phyloP scores from a whole-genome alignment of 768 basidiomycete genomes.

The Auricularia sp. region DNA sequence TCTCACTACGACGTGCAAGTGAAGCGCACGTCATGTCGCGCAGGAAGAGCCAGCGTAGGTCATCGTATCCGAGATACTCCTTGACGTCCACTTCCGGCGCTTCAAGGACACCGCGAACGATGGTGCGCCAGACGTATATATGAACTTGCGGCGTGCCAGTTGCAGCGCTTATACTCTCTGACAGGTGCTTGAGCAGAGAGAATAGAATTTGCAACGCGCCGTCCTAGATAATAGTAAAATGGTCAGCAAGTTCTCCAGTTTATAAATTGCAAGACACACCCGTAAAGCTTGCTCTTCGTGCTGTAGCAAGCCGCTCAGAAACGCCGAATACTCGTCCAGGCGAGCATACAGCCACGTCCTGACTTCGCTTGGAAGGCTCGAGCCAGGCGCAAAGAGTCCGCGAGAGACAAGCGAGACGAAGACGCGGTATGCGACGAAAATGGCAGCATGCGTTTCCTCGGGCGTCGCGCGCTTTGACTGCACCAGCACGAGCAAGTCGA shows the following conservation, averaged over 20 bases:
- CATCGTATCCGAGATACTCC: conserved; percentile 56
- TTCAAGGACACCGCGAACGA: conserved; percentile 47
- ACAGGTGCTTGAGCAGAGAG: conserved; percentile 67
- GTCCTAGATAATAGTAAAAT: conserved; percentile 29
- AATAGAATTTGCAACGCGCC: conserved; percentile 67
- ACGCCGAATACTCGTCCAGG: conserved; percentile 56
- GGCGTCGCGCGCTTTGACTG: conserved; percentile 34
- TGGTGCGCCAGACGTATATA: conserved; percentile 53
- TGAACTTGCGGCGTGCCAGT: conserved; percentile 54
- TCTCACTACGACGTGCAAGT: conserved; percentile 5
- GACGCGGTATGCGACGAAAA: conserved; percentile 74
- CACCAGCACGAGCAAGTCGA: conserved; percentile 60
- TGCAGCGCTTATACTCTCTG: conserved; percentile 25
- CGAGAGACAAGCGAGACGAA: conserved; percentile 55
- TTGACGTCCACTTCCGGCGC: conserved; percentile 59
- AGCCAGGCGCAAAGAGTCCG: conserved; percentile 38
- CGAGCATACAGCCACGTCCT: conserved; percentile 74
- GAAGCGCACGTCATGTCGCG: conserved; percentile 57
- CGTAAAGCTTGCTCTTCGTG: conserved; percentile 67
- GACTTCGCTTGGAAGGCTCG: conserved; percentile 48
- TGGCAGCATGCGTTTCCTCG: conserved; percentile 54
- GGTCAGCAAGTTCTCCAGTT: not conserved
- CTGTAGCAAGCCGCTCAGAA: conserved; percentile 59
- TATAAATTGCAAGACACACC: conserved; percentile 33
- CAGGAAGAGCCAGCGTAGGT: conserved; percentile 84